phyloP scores from a whole-genome alignment of 1,139 yeast species.

The Magnusiomyces ingens region DNA sequence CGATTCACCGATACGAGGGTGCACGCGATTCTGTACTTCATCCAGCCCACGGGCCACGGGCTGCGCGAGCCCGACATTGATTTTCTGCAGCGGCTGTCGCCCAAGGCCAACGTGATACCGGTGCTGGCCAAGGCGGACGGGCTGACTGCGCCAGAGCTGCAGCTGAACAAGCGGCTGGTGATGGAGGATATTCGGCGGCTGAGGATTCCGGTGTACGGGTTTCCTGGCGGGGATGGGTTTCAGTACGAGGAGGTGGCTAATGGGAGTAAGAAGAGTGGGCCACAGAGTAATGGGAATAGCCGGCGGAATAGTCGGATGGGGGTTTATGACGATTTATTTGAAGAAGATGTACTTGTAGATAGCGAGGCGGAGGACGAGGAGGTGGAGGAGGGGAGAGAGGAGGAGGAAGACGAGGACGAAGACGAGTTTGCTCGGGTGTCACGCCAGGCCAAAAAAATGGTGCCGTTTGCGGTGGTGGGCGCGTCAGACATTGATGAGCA shows the following conservation, averaged over 20 bases:
- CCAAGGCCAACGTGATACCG: slow-evolving; percentile 81
- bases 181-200: slow-evolving; percentile 73
- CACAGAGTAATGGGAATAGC: too few relatives aligned
- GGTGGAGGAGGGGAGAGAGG: slow-evolving; percentile 33
- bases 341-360: too few relatives aligned
- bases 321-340: too few relatives aligned
- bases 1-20: slow-evolving; percentile 70
- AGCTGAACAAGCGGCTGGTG: slow-evolving; percentile 57
- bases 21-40: slow-evolving; percentile 64
- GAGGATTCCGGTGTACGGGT: slow-evolving; percentile 79
- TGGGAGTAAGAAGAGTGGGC: background rate
- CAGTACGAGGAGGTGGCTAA: slow-evolving; percentile 16
- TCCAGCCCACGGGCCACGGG: slow-evolving; percentile 75
- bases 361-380: background rate
- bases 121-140: slow-evolving; percentile 84
- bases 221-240: slow-evolving; percentile 36
- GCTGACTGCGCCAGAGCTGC: slow-evolving; percentile 70
- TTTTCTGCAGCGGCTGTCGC: slow-evolving; percentile 71
- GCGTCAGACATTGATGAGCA: slow-evolving; percentile 47
- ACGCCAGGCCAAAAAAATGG: slow-evolving; percentile 58
- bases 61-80: slow-evolving; percentile 66
- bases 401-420: slow-evolving; percentile 22
- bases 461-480: slow-evolving; percentile 87
- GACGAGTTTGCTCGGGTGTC: slow-evolving; percentile 18
- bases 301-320: too few relatives aligned